Evolutionary conservation across 768 basidiomycete genomes (phyloP).

Genomic region (Pisolithus microcarpus): DNA sequence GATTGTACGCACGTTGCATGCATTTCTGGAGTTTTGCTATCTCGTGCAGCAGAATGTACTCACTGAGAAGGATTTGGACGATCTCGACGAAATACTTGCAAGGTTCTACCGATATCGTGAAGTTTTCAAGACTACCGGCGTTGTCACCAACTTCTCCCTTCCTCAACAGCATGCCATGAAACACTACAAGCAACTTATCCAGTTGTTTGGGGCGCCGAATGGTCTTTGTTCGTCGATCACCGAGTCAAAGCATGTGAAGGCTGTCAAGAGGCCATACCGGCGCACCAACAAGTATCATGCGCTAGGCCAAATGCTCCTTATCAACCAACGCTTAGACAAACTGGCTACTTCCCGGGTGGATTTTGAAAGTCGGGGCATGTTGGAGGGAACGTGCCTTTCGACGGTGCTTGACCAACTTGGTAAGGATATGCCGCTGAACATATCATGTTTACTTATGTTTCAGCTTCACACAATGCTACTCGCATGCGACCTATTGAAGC

Average conservation of each 20-base stretch:
- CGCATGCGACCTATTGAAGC: too few species aligned
- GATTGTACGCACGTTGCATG: conserved; percentile 10
- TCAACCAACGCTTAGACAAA: conserved; percentile 26
- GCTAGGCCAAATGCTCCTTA: conserved; percentile 26
- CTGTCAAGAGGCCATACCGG: conserved; percentile 30
- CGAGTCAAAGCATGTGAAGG: conserved; percentile 30
- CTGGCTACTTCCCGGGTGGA: conserved; percentile 11
- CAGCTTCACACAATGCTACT: too few species aligned
- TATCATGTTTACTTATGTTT: background rate
- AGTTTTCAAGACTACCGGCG: conserved; percentile 10
- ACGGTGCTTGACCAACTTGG: background rate
- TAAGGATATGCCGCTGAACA: background rate
- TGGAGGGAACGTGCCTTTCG: conserved; percentile 7
- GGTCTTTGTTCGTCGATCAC: conserved; percentile 33
- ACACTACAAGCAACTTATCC: conserved; percentile 23
- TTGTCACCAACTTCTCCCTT: conserved; percentile 17
- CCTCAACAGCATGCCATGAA: conserved; percentile 28
- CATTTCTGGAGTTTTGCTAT: conserved; percentile 29
- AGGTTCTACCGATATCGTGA: conserved; percentile 16
- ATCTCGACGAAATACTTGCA: conserved; percentile 12
- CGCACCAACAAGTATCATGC: conserved; percentile 17
- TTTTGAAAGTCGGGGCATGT: conserved; percentile 2
- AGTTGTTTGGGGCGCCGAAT: conserved; percentile 26
- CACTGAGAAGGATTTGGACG: conserved; percentile 9
- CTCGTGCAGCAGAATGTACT: conserved; percentile 13